phyloP scores from a whole-genome alignment of 805 yeast genomes.

The Barnettozyma wickerhamii region DNA sequence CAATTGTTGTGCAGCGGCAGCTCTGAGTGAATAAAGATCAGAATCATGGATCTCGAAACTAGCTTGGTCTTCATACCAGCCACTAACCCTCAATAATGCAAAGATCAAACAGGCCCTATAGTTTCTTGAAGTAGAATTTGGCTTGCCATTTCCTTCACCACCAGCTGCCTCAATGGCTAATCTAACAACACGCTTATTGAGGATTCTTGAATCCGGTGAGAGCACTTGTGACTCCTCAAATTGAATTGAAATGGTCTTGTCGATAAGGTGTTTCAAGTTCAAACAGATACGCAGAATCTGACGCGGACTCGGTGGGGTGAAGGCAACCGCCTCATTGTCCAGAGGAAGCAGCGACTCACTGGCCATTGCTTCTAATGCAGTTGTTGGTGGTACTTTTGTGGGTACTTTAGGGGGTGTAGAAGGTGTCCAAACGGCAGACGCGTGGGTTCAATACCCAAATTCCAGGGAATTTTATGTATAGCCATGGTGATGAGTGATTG shows the following conservation, averaged over 20 bases:
- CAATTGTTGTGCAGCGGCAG: conserved; percentile 66
- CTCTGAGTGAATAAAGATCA: conserved; percentile 55
- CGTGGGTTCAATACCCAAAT: no score
- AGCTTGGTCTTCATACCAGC: conserved; percentile 68
- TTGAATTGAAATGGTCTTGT: conserved; percentile 65
- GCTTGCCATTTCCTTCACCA: conserved; percentile 59
- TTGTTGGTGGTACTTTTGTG: no score
- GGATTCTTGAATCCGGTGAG: conserved; percentile 52
- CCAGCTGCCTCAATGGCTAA: conserved; percentile 75
- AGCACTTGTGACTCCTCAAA: conserved; percentile 46
- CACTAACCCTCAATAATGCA: conserved; percentile 67
- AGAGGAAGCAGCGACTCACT: conserved; percentile 23
- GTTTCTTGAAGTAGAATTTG: conserved; percentile 50
- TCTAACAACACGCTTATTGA: conserved; percentile 53
- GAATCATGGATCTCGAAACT: conserved; percentile 62
- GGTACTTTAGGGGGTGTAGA: no score
- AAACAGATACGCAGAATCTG: conserved; percentile 67
- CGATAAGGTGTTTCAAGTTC: conserved; percentile 70
- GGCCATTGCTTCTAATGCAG: no score
- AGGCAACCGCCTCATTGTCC: conserved; percentile 22
- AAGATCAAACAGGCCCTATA: conserved; percentile 68
- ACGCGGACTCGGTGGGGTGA: conserved; percentile 50
- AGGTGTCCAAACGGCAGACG: no score
- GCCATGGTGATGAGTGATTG: no score
- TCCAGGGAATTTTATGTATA: no score